Evolutionary conservation across 345 rosid genomes (phyloP).

Genomic region (Populus alba): DNA sequence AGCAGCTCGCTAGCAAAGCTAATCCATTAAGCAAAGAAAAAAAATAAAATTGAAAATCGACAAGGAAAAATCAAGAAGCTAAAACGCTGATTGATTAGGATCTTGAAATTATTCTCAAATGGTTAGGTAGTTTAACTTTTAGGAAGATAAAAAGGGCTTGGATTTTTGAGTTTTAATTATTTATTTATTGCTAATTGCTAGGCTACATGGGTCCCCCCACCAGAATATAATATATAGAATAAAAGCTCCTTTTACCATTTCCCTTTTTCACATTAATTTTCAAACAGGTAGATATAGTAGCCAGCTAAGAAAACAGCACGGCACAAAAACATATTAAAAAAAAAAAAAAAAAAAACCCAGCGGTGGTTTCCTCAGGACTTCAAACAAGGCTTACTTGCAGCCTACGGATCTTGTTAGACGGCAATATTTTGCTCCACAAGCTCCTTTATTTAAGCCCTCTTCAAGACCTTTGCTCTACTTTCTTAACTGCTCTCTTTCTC

Average conservation of each 20-base stretch:
- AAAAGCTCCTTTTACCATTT: constrained; percentile 18
- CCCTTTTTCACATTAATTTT: constrained; percentile 26
- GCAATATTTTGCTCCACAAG: constrained; percentile 16
- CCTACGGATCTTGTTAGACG: constrained; percentile 57
- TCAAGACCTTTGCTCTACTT: constrained; percentile 39
- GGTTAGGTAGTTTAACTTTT: constrained; percentile 22
- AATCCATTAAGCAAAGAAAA: background rate
- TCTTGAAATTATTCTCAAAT: constrained; percentile 1
- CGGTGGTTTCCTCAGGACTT: constrained; percentile 40
- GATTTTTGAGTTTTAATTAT: background rate
- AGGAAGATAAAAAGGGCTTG: constrained; percentile 21
- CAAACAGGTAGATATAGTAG: constrained; percentile 38
- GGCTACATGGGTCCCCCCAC: background rate
- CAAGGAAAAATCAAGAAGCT: background rate
- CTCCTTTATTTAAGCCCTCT: constrained; percentile 59
- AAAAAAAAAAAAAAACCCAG: background rate
- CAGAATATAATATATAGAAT: background rate
- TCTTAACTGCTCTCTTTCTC: constrained; percentile 48
- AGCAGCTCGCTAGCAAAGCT: background rate
- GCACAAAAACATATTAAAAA: background rate
- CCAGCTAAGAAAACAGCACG: constrained; percentile 17
- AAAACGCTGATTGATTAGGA: background rate
- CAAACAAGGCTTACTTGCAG: constrained; percentile 50
- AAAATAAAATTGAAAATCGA: background rate
- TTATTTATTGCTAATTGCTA: background rate